phyloP scores from a whole-genome alignment of 192 early-diverging fungal genomes.

The Phlyctochytrium planicorne region DNA sequence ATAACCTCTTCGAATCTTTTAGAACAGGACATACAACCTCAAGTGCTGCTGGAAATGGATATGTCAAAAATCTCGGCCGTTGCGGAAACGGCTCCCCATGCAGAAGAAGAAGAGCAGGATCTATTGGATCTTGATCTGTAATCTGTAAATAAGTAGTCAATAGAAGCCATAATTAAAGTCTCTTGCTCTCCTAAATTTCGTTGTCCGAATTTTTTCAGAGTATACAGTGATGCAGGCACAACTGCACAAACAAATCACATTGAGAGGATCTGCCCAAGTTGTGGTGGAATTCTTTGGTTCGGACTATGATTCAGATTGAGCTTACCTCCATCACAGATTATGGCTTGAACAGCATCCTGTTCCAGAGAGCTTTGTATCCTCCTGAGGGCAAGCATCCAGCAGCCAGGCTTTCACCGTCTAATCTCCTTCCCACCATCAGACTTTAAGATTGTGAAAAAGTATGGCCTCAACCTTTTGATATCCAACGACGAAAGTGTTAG shows the following conservation, averaged over 20 bases:
- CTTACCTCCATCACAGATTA: background rate
- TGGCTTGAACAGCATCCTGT: constrained; percentile 68
- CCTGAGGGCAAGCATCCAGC: too few relatives aligned
- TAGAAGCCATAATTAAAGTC: background rate
- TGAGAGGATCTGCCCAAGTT: constrained; percentile 81
- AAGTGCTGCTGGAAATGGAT: constrained; percentile 1
- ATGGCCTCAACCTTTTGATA: constrained; percentile 82
- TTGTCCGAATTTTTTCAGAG: too few relatives aligned
- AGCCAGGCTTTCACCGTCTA: constrained; percentile 2
- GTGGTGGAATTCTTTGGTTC: constrained; percentile 85
- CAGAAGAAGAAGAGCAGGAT: background rate
- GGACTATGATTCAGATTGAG: background rate
- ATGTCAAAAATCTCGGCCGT: background rate
- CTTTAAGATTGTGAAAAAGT: constrained; percentile 83
- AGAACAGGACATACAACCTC: too few relatives aligned
- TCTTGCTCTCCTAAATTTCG: too few relatives aligned
- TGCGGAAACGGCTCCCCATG: background rate
- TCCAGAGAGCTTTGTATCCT: constrained; percentile 92
- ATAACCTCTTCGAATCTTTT: too few relatives aligned
- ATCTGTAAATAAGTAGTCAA: background rate
- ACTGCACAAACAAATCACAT: constrained; percentile 57
- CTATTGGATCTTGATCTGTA: constrained; percentile 1
- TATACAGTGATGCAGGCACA: too few relatives aligned
- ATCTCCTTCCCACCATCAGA: constrained; percentile 46
- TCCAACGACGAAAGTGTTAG: constrained; percentile 70